Base-by-base conservation (phyloP, 176 grass and related monocot genomes). In the Eremochloa ophiuroides region DNA sequence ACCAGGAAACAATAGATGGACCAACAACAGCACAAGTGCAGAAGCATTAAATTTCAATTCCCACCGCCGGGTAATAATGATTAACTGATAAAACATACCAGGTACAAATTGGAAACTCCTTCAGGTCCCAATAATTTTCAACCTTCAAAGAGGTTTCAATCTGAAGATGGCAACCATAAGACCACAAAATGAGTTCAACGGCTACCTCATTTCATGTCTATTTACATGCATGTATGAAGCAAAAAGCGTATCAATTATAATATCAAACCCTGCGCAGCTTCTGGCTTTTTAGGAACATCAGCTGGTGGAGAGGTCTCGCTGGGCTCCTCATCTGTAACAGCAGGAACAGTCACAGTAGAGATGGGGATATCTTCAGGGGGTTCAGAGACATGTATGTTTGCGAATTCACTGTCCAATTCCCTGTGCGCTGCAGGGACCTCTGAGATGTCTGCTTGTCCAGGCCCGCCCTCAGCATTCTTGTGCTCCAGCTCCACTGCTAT, bases 221-320 rank as follows among this genome's bases (percentile, higher is more conserved):
- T 88, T 62, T 94, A 94, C 89, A 91, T 26, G 61, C 79, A 87
- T 91, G 59, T 78, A 39, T 89, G 74, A 67, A 23, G 31, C 33
- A 51, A 67, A 67, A 67, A 79, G 33, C 15, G 40, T 8, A 76
- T 93, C 75, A 62, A 8, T 62, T 29, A 97, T 38, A 91, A 69
- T 43, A 91, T 75, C 68, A 91, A 90, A 17, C 84, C 86, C 82
- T 87, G 88, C 1, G 77, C 91, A 71, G 74, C 83, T 30, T 93
- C 80, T 15, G 86, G 86, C 69, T 91, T 93, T 74, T 84, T 86
- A 75, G 85, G 68, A 83, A 47, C 28, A 44, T 84, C 58, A n/a
- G 56, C 51, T 46, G 77, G 43, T 79, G 87, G 66, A 53, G 82
- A 29, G 18, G 26, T 73, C 33, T 78, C 43, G 34, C 25, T 66